Percentiles rank a stretch among this genome's conserved stretches.
Conservation (phyloP, 345 rosid genomes). For the Reutealis trisperma region DNA sequence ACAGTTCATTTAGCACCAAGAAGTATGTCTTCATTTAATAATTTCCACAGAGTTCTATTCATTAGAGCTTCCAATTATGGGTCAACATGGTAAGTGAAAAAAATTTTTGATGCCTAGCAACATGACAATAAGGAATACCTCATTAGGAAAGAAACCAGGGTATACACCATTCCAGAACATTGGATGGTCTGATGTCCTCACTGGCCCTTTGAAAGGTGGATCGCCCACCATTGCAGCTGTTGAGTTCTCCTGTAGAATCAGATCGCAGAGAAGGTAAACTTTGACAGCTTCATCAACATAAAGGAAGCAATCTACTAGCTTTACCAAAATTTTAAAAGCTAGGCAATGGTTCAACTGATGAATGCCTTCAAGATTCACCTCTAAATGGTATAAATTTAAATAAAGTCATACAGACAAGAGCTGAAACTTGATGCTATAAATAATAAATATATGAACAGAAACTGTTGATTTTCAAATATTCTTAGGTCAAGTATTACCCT, state of each 20-base stretch:
- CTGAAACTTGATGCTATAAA: neutral
- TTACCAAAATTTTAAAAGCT: neutral
- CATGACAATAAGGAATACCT: slow-evolving; percentile 44
- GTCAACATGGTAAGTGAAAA: neutral
- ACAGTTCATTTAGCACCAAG: neutral
- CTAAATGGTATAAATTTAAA: neutral
- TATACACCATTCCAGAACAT: slow-evolving; percentile 41
- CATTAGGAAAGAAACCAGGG: slow-evolving; percentile 48
- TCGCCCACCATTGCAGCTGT: slow-evolving; percentile 37
- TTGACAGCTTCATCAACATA: neutral
- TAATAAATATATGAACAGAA: neutral
- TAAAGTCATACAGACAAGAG: neutral
- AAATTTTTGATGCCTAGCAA: neutral
- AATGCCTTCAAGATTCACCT: neutral
- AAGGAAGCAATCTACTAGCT: slow-evolving; percentile 1
- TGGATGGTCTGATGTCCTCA: slow-evolving; percentile 55
- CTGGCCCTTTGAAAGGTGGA: slow-evolving; percentile 49
- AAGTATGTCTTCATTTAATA: neutral
- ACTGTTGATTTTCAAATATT: neutral
- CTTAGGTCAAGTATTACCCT: slow-evolving; percentile 40
- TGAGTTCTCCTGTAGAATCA: slow-evolving; percentile 48
- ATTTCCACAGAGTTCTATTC: neutral
- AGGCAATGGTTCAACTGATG: neutral
- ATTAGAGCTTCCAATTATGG: neutral
- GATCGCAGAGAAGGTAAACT: slow-evolving; percentile 16